Percentiles rank a stretch among this genome's conserved stretches.
phyloP scores from a whole-genome alignment of 306 rosid species.

The Crataegus laevigata region DNA sequence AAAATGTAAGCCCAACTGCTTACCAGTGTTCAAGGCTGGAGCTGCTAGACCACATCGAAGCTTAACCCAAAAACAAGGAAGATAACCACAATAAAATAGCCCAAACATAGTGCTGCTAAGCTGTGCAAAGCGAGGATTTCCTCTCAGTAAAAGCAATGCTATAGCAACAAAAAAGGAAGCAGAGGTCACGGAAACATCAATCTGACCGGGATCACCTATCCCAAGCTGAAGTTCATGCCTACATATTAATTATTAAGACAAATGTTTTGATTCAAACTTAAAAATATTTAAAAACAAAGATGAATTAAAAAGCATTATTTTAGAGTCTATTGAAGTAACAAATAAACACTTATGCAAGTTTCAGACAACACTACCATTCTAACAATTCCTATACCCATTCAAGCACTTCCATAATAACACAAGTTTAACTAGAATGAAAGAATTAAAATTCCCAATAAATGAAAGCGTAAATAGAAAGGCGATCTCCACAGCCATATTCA shows the following conservation, averaged over 20 bases:
- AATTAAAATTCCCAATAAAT: background rate
- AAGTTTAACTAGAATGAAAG: background rate
- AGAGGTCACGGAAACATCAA: constrained; percentile 86
- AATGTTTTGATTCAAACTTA: background rate
- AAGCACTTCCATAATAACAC: background rate
- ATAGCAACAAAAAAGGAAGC: constrained; percentile 86
- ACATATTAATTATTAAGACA: background rate
- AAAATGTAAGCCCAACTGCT: constrained; percentile 4
- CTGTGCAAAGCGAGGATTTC: constrained; percentile 89
- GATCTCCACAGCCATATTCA: background rate
- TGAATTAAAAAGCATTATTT: background rate
- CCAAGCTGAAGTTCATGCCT: background rate
- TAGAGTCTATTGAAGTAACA: background rate
- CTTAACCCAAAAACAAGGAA: constrained; percentile 97
- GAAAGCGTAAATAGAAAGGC: background rate
- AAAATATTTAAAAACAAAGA: background rate
- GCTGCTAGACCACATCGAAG: constrained; percentile 97
- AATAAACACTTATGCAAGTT: background rate
- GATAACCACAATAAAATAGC: constrained; percentile 89
- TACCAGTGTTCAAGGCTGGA: constrained; percentile 82
- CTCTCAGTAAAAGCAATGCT: constrained; percentile 79
- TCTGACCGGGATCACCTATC: constrained; percentile 36
- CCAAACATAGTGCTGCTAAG: constrained; percentile 93
- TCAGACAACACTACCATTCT: background rate
- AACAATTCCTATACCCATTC: background rate